phyloP scores from a whole-genome alignment of 345 rosid genomes.

The Eucalyptus pumila region DNA sequence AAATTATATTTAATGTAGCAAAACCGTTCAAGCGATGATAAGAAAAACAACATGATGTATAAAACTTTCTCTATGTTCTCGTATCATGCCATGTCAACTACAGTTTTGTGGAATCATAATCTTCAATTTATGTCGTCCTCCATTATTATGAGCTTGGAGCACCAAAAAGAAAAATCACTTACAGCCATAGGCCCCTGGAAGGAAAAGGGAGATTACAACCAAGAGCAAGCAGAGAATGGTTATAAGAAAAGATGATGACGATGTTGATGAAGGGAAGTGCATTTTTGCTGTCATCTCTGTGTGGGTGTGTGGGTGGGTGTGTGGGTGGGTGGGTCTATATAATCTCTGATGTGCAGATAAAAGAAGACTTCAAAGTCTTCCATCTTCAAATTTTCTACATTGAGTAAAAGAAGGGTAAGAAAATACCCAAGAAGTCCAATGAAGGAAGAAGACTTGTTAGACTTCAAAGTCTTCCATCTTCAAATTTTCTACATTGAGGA shows the following conservation, averaged over 20 bases:
- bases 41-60: too few relatives aligned
- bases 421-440: too few relatives aligned
- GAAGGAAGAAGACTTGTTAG: background rate
- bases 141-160: background rate
- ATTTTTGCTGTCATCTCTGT: background rate
- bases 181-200: rapidly evolving
- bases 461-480: background rate
- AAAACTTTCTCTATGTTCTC: background rate
- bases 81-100: background rate
- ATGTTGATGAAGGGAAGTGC: background rate
- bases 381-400: rapidly evolving
- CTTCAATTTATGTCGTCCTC: background rate
- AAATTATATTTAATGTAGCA: too few relatives aligned
- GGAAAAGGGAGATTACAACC: background rate
- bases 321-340: too few relatives aligned
- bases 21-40: too few relatives aligned
- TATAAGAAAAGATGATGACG: background rate
- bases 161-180: background rate
- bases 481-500: background rate
- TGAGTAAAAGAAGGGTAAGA: too few relatives aligned
- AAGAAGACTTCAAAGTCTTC: too few relatives aligned
- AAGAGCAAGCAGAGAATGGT: background rate
- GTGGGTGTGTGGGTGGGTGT: background rate
- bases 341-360: too few relatives aligned
- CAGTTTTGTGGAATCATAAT: background rate